Percentiles rank a stretch among this genome's conserved stretches.
These are phyloP conservation scores for Cladorrhinum sp. DNA, from an alignment of 2,329 filamentous ascomycete genomes.

Conservation along the genomic window DNA sequence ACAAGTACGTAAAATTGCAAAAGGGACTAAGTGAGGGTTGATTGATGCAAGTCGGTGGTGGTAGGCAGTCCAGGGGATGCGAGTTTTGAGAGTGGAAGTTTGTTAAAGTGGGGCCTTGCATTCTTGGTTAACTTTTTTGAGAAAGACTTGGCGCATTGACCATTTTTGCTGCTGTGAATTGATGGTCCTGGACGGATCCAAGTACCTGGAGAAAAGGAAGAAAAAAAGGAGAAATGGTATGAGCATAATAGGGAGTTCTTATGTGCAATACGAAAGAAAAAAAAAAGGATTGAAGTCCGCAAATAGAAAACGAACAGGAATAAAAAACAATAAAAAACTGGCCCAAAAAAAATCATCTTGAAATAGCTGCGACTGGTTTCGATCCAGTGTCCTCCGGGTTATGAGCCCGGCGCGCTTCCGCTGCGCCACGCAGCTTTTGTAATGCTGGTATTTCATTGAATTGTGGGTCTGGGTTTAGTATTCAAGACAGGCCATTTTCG, in stretches of 20 bases:
- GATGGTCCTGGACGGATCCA: too few species aligned
- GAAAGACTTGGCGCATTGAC: background rate
- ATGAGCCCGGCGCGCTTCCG: constrained; percentile 31
- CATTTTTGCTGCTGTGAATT: too few species aligned
- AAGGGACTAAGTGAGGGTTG: background rate
- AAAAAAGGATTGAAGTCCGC: constrained; percentile 2
- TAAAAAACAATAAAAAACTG: background rate
- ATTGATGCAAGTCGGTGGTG: too few species aligned
- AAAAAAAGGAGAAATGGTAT: too few species aligned
- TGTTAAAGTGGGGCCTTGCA: too few species aligned
- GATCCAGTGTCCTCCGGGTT: constrained; percentile 31
- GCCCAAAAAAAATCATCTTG: too few species aligned
- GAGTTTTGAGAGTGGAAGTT: too few species aligned
- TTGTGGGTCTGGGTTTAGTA: background rate
- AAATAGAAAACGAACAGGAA: constrained; percentile 3
- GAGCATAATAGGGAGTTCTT: too few species aligned
- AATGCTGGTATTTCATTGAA: background rate
- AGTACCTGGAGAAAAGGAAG: too few species aligned
- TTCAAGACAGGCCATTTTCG: too few species aligned
- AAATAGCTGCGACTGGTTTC: constrained; percentile 26
- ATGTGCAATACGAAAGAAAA: background rate
- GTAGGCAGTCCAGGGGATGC: too few species aligned
- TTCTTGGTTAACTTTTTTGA: too few species aligned
- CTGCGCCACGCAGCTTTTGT: constrained; percentile 27
- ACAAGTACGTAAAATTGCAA: constrained; percentile 1